Conservation (phyloP, 1,284 basidiomycete genomes). For the Bjerkandera adusta region DNA sequence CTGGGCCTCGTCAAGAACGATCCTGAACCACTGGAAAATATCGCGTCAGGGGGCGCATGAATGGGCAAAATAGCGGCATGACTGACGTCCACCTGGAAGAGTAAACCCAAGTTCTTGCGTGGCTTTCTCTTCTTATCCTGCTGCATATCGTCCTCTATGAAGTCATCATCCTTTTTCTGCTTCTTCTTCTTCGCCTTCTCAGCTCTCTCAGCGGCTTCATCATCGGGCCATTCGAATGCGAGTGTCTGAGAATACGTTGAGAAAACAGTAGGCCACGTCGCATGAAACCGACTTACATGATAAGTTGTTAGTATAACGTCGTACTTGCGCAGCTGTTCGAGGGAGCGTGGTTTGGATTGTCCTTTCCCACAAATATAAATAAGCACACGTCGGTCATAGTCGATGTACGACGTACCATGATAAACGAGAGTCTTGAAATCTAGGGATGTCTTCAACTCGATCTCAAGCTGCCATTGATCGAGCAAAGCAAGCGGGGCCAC, state of each 20-base stretch:
- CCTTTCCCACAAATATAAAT: too few species aligned
- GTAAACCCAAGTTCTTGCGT: constrained; percentile 32
- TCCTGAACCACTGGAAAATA: constrained; percentile 35
- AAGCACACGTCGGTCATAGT: too few species aligned
- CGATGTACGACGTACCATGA: constrained; percentile 40
- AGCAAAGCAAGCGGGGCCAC: constrained; percentile 54
- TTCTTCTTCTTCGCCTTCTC: constrained; percentile 39
- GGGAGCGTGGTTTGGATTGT: constrained; percentile 38
- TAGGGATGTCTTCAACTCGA: constrained; percentile 51
- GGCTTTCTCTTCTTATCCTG: constrained; percentile 23
- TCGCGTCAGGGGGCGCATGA: neutral
- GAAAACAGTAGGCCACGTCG: neutral
- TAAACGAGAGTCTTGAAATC: constrained; percentile 49
- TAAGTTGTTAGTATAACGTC: constrained; percentile 62
- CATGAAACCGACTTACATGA: constrained; percentile 32
- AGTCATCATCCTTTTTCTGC: constrained; percentile 34
- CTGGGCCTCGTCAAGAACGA: constrained; percentile 58
- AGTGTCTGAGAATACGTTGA: constrained; percentile 41
- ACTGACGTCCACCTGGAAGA: constrained; percentile 47
- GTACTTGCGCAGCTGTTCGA: constrained; percentile 43
- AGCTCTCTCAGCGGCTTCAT: constrained; percentile 42
- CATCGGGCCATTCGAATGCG: constrained; percentile 55
- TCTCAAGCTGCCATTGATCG: constrained; percentile 58
- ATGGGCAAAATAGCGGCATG: neutral
- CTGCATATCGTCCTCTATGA: constrained; percentile 36